Evolutionary conservation across 208 protist genomes (phyloP).

Genomic region (Wallacemonas rigidus): DNA sequence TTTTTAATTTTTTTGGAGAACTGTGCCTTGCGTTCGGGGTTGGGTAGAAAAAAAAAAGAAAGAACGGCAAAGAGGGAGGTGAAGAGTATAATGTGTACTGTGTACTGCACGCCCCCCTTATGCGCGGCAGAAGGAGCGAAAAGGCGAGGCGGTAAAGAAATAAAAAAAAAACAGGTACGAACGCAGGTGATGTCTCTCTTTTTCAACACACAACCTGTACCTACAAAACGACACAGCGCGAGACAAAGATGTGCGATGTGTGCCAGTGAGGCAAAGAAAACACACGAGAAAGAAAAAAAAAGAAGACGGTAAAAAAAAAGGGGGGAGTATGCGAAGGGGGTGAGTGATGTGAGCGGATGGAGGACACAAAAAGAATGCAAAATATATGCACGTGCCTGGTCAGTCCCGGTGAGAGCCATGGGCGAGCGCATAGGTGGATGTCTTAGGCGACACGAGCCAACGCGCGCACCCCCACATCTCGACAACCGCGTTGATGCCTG

Average conservation of each 20-base stretch:
- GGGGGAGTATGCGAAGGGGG: not conserved
- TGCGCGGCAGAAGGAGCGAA: not conserved
- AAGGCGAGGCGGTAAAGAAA: not conserved
- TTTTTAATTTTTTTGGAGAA: not conserved
- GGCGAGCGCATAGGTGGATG: no score
- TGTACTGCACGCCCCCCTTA: no score
- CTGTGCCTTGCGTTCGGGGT: not conserved
- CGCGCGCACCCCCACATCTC: no score
- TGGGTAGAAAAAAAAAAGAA: constrained; percentile 17
- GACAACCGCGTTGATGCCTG: no score
- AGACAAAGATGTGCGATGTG: not conserved
- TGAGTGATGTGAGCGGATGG: not conserved
- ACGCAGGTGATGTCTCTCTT: no score
- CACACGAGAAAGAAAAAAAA: not conserved
- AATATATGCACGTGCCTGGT: not conserved
- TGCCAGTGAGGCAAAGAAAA: not conserved
- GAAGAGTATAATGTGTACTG: not conserved
- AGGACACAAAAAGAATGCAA: not conserved
- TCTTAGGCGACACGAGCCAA: no score
- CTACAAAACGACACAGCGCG: no score
- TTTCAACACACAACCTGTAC: not conserved
- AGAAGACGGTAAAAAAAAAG: not conserved
- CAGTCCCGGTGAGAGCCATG: no score
- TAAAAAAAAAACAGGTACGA: not conserved
- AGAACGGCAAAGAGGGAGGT: constrained; percentile 16